Evolutionary conservation across 768 basidiomycete species (phyloP), one percentile per base, ranked within the genome.

Genomic region (Gelatoporia subvermispora): DNA sequence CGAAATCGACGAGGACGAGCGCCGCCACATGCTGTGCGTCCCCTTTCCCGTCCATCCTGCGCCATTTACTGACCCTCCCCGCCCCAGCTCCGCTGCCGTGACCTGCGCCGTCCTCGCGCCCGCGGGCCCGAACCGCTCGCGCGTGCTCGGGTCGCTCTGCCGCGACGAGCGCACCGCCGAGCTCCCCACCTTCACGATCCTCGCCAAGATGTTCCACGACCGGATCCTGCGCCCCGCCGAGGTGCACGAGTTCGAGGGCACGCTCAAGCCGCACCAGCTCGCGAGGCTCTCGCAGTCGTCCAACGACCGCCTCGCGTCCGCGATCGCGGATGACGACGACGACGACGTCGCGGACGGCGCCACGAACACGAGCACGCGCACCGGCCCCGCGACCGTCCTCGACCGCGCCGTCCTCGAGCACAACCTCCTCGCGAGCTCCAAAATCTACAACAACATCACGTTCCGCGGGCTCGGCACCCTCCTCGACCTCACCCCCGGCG

Each of bases 361-460:
- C 34, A n/a, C n/a, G n/a, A 68, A 57, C 46, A 60, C 76, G 15
- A 89, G 86, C 68, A 89, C 79, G 35, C 79, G 93, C 53, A 91
- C 86, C 36, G 95, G 93, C 1, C 95, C 96, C 3, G 85, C 91
- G 5, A 98, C 94, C 9, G 94, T 99, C 17, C 77, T 99, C 37
- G 96, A 98, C 65, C 82, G 94, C 40, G 96, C 96, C 5, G 93
- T 99, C 40, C 91, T 98, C 86, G 96, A 99, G 65, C 96, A 99
- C 69, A 99, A 99, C 66, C 76, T 99, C 9, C 80, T 97, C 52
- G 93, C 94, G 3, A 93, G 93, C 65, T 95, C 93, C 3, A 91
- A 93, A 60, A 93, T 98, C 44, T 99, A 98, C 65, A 93, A 91
- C 65, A 98, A 97, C 60, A 96, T 99, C 70, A 90, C 92, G 22